Evolutionary conservation across 129 eudicot genomes (phyloP), one percentile per base, ranked within the genome.

Genomic region (Lonicera japonica): DNA sequence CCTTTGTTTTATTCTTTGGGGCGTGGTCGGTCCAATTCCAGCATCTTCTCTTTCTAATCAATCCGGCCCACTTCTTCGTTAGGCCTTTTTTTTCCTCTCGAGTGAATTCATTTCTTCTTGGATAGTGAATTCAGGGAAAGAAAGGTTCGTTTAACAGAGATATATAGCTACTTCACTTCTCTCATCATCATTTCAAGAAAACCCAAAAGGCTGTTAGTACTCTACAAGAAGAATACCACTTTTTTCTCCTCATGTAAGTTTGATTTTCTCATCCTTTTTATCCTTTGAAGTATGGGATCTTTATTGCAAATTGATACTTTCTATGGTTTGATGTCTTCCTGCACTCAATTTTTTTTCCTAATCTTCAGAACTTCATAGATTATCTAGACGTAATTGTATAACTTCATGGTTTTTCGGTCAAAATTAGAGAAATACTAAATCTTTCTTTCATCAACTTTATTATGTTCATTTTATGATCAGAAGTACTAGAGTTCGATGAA

Each of bases 21-120:
- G 56, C 73, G 70, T 73, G 86, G 61, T 74, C 82, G 78, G 84
- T 80, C 68, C 70, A 63, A 67, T 46, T 70, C 57, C 81, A 67
- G 68, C 82, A 80, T 84, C 77, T 78, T 67, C 64, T 60, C 76
- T 67, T 61, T 66, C 63, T n/a, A n/a, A n/a, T 63, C 64, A 56
- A 67, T 23, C 54, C 61, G 51, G 48, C 14, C 21, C 45, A 43
- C 50, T 2, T 25, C 18, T 18, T 47, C 25, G 12, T 21, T 71
- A 21, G 57, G 58, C 11, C 2, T 11, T 43, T 43, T 25, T 10
- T 50, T 21, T 43, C 50, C 56, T 56, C 24, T 5, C 0, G 16
- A 71, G n/a, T 36, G 53, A 46, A 24, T 51, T 40, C 16, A 34
- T 25, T 58, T 43, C 56, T 56, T 47, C 36, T 29, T 29, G 6